Conservation (phyloP, 805 yeast genomes). For the Nakazawaea sp. region DNA sequence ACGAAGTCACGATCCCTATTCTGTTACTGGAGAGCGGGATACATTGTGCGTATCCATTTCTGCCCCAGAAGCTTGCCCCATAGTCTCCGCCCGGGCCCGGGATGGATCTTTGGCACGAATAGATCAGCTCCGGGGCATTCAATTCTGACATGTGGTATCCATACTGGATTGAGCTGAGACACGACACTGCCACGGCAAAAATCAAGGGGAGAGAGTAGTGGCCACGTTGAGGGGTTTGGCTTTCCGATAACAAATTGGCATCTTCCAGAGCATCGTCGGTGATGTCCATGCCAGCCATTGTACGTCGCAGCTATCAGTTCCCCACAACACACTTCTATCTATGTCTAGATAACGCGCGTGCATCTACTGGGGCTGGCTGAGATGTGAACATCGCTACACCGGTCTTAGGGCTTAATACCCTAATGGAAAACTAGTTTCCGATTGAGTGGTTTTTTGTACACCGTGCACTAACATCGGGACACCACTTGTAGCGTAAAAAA, state of each 20-base stretch:
- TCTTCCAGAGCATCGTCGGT: too few species aligned
- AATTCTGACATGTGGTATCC: slow-evolving; percentile 95
- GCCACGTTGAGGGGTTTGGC: background rate
- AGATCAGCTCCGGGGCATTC: slow-evolving; percentile 76
- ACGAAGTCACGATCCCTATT: slow-evolving; percentile 69
- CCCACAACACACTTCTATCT: too few species aligned
- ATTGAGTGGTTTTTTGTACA: too few species aligned
- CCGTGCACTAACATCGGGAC: slow-evolving; percentile 2
- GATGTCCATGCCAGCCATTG: too few species aligned
- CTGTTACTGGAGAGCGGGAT: slow-evolving; percentile 49
- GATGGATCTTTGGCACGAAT: slow-evolving; percentile 43
- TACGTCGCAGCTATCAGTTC: too few species aligned
- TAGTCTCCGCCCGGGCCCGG: slow-evolving; percentile 18
- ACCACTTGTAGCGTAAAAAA: too few species aligned
- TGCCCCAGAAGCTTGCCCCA: slow-evolving; percentile 32
- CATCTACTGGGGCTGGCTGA: too few species aligned
- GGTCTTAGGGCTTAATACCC: too few species aligned
- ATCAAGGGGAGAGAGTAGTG: background rate
- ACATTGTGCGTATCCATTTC: slow-evolving; percentile 32
- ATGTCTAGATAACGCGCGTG: too few species aligned
- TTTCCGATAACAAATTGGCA: background rate
- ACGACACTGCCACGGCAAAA: slow-evolving; percentile 41
- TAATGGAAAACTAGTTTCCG: too few species aligned
- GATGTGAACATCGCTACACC: too few species aligned
- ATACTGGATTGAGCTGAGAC: slow-evolving; percentile 78